phyloP scores from a whole-genome alignment of 2,329 filamentous ascomycete genomes.

The Neopestalotiopsis clavispora region DNA sequence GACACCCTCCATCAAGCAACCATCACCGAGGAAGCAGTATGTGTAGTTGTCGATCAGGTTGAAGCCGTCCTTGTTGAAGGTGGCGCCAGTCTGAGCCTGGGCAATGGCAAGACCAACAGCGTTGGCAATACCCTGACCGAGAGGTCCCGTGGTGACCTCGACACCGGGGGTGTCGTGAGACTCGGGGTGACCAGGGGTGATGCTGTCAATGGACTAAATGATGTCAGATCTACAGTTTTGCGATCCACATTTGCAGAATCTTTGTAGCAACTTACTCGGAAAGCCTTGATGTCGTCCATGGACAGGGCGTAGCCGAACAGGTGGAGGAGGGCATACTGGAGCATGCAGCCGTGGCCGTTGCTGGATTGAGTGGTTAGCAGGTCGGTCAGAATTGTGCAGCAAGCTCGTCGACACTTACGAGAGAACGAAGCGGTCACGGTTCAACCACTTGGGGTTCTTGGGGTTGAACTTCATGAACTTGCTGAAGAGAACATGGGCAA shows the following conservation, averaged over 20 bases:
- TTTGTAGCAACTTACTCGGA: slow-evolving; percentile 73
- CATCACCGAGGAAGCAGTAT: slow-evolving; percentile 95
- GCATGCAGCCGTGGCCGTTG: slow-evolving; percentile 99
- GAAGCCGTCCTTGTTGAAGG: slow-evolving; percentile 97
- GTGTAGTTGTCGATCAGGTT: slow-evolving; percentile 96
- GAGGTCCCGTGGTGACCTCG: slow-evolving; percentile 97
- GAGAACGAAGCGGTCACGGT: slow-evolving; percentile 98
- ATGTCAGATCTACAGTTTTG: slow-evolving; percentile 23
- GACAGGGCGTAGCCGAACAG: slow-evolving; percentile 88
- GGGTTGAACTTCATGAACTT: slow-evolving; percentile 99
- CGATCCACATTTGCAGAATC: background rate
- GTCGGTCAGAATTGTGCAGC: background rate
- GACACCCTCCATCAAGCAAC: slow-evolving; percentile 98
- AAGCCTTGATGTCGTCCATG: slow-evolving; percentile 92
- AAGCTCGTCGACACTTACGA: slow-evolving; percentile 71
- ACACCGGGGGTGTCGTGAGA: slow-evolving; percentile 94
- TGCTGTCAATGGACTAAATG: slow-evolving; percentile 62
- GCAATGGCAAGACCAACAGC: slow-evolving; percentile 98
- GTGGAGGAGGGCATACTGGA: slow-evolving; percentile 97
- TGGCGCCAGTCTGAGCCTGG: slow-evolving; percentile 86
- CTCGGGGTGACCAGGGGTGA: slow-evolving; percentile 95
- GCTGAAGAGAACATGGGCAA: slow-evolving; percentile 97
- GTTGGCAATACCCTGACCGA: slow-evolving; percentile 96
- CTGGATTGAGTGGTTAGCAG: slow-evolving; percentile 48
- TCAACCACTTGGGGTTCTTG: slow-evolving; percentile 96